These are phyloP conservation scores for Diospyros kaki DNA, from an alignment of 148 eudicot genomes.

Conservation along the genomic window DNA sequence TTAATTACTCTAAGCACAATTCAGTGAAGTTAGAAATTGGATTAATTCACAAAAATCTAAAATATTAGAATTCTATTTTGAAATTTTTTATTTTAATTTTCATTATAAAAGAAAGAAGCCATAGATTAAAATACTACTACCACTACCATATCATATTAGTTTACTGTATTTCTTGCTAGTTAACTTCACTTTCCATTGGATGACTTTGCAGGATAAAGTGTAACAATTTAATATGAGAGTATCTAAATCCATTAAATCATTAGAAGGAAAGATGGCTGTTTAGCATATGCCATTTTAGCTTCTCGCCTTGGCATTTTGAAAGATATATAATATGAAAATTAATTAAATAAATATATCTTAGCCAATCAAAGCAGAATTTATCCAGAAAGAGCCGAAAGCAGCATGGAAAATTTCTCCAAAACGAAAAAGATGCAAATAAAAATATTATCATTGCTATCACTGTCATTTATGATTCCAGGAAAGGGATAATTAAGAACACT, in stretches of 20 bases:
- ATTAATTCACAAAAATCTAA: too few species aligned
- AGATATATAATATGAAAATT: too few species aligned
- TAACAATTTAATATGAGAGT: not conserved
- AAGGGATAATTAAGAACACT: not conserved
- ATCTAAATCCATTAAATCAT: too few species aligned
- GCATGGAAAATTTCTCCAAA: not conserved
- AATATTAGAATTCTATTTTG: too few species aligned
- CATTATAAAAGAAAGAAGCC: too few species aligned
- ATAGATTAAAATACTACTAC: too few species aligned
- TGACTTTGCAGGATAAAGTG: not conserved
- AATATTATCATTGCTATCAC: not conserved
- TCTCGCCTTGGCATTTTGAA: not conserved
- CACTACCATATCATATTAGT: too few species aligned
- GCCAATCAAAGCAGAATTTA: not conserved
- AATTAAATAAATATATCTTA: not conserved
- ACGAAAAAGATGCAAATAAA: not conserved
- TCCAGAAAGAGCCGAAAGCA: slow-evolving; percentile 1
- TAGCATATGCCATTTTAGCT: not conserved
- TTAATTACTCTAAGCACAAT: too few species aligned
- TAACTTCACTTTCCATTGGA: not conserved
- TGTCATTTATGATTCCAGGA: slow-evolving; percentile 9
- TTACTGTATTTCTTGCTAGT: not conserved
- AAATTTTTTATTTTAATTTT: too few species aligned
- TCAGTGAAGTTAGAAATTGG: too few species aligned
- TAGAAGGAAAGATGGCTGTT: not conserved